Conservation (phyloP, 2,329 filamentous ascomycete species). For the Diaporthe ampelina region DNA sequence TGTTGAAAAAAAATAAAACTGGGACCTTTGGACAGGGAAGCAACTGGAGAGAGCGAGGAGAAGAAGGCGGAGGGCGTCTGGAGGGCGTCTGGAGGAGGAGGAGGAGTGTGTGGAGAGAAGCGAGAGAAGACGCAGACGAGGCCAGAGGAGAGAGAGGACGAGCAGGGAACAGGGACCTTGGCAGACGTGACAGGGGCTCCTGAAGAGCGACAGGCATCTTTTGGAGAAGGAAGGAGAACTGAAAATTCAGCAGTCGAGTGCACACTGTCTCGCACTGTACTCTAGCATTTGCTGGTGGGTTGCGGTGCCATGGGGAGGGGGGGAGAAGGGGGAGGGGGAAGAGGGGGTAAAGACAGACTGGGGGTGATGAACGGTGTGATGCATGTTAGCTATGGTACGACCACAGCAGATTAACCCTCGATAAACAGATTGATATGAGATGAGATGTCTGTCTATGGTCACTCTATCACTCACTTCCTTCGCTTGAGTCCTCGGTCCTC, state of each 20-base stretch:
- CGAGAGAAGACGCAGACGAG: not conserved
- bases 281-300: not conserved
- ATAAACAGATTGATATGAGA: slow-evolving; percentile 24
- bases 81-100: slow-evolving; percentile 21
- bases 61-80: slow-evolving; percentile 22
- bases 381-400: slow-evolving; percentile 15
- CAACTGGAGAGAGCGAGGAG: slow-evolving; percentile 28
- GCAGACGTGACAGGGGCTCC: not conserved
- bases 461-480: not conserved
- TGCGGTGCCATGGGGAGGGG: not conserved
- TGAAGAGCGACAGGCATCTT: not conserved
- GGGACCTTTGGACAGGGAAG: slow-evolving; percentile 20
- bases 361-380: not conserved
- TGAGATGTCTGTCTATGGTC: slow-evolving; percentile 8
- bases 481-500: not conserved
- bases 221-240: slow-evolving; percentile 9
- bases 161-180: slow-evolving; percentile 26
- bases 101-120: slow-evolving; percentile 23
- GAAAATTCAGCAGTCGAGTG: slow-evolving; percentile 19
- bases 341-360: not conserved
- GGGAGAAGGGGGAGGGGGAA: no score
- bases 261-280: slow-evolving; percentile 19
- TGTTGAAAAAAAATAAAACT: not conserved
- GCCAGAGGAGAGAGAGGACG: not conserved
- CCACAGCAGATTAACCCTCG: slow-evolving; percentile 28